Evolutionary conservation across 495 filamentous ascomycete genomes (phyloP), one percentile per base, ranked within the genome.

Genomic region (Penicillium coprophilum): DNA sequence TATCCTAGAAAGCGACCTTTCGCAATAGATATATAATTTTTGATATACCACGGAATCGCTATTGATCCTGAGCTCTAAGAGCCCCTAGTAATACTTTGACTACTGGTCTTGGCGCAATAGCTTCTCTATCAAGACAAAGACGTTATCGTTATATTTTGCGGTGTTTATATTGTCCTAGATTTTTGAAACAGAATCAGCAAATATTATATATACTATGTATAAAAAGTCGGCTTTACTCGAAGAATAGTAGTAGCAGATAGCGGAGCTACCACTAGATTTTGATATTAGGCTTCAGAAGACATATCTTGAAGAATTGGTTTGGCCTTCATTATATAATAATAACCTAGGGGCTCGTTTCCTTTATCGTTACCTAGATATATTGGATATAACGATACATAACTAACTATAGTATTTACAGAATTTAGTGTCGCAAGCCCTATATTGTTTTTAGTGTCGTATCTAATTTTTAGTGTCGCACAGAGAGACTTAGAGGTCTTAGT

Each of bases 61-160:
- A 15, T 32, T 27, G 9, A 58, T 52, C 30, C 48, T 45, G 6
- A 12, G 7, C 31, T 58, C 48, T 12, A 58, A 34, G 21, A 17
- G 31, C 40, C 40, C 40, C 39, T 58, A 15, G 10, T 58, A 47
- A 31, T 17, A 13, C 32, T 47, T 52, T 3, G 48, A 58, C 38
- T 50, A 3, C 17, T 52, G 30, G 31, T 58, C 40, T 44, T 58
- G 21, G 30, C 31, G 30, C 8, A 58, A 34, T 0, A 58, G 41
- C 13, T 47, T 47, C 38, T 57, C 38, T 43, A 57, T 20, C 12
- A 57, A 47, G 45, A 19, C 0, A 30, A 47, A 47, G 45, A 47
- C 15, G 15, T 47, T 4, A 17, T 47, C 6, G 45, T 19, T 11
- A 32, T 47, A 47, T 47, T 5, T 47, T 47, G 7, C 15, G 6